Evolutionary conservation across 176 grass and related monocot genomes (phyloP).

Genomic region (Eragrostis nindensis): DNA sequence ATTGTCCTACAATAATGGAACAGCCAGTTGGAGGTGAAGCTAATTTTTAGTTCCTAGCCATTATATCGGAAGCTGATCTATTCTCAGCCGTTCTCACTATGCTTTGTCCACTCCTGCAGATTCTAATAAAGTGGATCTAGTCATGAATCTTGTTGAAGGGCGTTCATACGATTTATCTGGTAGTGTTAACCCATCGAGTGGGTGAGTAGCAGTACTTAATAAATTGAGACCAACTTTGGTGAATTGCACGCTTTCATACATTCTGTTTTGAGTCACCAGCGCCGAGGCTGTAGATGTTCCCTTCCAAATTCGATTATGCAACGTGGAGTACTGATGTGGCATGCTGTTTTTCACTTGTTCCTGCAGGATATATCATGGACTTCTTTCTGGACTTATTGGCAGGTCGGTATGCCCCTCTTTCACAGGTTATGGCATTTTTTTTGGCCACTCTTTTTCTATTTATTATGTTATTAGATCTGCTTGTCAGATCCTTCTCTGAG

Average conservation of each 20-base stretch:
- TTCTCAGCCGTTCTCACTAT: constrained; percentile 17
- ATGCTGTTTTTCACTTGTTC: constrained; percentile 22
- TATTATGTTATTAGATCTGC: constrained; percentile 9
- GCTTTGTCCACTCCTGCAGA: constrained; percentile 58
- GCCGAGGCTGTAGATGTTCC: background rate
- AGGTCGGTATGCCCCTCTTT: constrained; percentile 55
- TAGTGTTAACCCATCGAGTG: constrained; percentile 95
- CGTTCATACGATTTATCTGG: constrained; percentile 96
- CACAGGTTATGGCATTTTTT: background rate
- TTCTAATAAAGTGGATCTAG: constrained; percentile 91
- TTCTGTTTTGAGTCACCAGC: background rate
- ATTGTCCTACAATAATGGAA: constrained; percentile 82
- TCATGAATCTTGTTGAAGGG: constrained; percentile 99
- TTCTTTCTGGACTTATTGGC: constrained; percentile 96
- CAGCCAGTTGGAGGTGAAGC: constrained; percentile 79
- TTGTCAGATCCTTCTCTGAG: background rate
- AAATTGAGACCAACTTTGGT: constrained; percentile 9
- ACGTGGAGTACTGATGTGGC: background rate
- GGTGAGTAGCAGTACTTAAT: constrained; percentile 58
- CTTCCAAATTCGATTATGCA: background rate
- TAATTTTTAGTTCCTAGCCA: constrained; percentile 22
- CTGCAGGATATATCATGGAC: constrained; percentile 93
- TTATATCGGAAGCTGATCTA: background rate
- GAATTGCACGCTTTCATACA: constrained; percentile 17
- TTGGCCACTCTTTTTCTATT: background rate